phyloP scores from a whole-genome alignment of 202 grass and related monocot genomes.

The Miscanthus sacchariflorus region DNA sequence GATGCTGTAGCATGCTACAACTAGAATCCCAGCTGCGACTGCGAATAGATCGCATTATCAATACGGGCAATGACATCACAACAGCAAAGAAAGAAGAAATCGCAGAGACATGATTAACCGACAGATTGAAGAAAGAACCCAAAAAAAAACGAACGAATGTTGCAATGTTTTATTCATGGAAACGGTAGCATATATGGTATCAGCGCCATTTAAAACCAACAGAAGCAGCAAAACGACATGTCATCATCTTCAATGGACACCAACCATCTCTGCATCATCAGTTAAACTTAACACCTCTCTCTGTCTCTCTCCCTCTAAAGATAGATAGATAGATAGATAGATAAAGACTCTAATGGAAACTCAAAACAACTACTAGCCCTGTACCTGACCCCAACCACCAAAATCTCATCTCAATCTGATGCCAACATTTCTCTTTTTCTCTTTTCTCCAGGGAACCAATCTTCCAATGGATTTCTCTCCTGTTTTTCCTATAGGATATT shows the following conservation, averaged over 20 bases:
- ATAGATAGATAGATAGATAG: constrained; percentile 10
- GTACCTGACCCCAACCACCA: constrained; percentile 54
- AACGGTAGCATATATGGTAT: constrained; percentile 61
- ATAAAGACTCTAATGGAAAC: constrained; percentile 44
- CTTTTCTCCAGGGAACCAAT: constrained; percentile 50
- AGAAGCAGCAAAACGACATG: constrained; percentile 54
- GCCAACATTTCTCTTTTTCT: constrained; percentile 35
- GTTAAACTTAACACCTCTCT: constrained; percentile 29
- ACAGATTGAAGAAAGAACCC: neutral
- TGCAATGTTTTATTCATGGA: constrained; percentile 77
- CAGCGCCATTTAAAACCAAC: constrained; percentile 62
- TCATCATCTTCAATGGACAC: constrained; percentile 49
- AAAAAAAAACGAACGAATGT: constrained; percentile 58
- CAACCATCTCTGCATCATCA: constrained; percentile 50
- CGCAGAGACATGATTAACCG: neutral
- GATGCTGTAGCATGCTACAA: neutral
- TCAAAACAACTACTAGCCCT: constrained; percentile 45
- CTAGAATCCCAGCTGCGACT: neutral
- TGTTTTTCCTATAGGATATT: constrained; percentile 80
- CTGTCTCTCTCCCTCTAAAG: constrained; percentile 34
- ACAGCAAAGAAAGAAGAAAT: neutral
- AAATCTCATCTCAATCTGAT: constrained; percentile 57
- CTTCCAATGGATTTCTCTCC: constrained; percentile 63
- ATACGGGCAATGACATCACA: neutral
- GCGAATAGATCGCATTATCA: neutral